A percentile compares a stretch with the other conserved stretches of the same genome.
Conservation (phyloP, 768 basidiomycete species). For the Panus rudis region DNA sequence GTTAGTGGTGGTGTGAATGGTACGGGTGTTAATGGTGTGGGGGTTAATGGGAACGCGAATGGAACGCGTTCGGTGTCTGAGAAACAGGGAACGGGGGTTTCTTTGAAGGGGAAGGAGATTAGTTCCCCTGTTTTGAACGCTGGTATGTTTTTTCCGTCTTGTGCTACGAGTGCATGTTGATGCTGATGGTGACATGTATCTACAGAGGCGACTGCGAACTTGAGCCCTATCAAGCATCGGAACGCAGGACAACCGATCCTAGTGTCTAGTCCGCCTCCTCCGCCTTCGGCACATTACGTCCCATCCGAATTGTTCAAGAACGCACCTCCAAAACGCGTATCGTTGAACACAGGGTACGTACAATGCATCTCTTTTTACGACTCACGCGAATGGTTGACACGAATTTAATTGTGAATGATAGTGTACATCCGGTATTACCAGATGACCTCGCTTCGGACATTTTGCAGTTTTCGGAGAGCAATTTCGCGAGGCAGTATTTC, state of each 20-base stretch:
- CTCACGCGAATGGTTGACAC: background rate
- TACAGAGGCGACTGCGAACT: constrained; percentile 56
- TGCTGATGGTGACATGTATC: constrained; percentile 3
- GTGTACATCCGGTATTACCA: constrained; percentile 73
- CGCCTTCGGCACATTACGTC: background rate
- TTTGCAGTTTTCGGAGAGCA: constrained; percentile 77
- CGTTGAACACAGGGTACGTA: constrained; percentile 62
- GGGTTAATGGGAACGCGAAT: background rate
- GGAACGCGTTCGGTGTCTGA: background rate
- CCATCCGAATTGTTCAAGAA: constrained; percentile 17
- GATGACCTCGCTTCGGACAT: constrained; percentile 79
- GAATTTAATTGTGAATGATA: constrained; percentile 20
- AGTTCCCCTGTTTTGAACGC: constrained; percentile 64
- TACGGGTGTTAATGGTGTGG: background rate
- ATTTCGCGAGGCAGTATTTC: constrained; percentile 84
- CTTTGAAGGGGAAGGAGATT: constrained; percentile 50
- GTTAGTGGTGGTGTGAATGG: no score
- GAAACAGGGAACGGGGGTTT: background rate
- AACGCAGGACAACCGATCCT: constrained; percentile 56
- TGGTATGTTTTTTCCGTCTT: constrained; percentile 34
- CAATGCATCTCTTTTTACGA: constrained; percentile 8
- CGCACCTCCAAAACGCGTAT: constrained; percentile 29
- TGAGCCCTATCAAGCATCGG: constrained; percentile 72
- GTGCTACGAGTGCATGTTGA: background rate
- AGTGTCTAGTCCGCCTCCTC: constrained; percentile 22